Base-by-base conservation (phyloP, 2,329 filamentous ascomycete species). In the Phialophora macrospora region DNA sequence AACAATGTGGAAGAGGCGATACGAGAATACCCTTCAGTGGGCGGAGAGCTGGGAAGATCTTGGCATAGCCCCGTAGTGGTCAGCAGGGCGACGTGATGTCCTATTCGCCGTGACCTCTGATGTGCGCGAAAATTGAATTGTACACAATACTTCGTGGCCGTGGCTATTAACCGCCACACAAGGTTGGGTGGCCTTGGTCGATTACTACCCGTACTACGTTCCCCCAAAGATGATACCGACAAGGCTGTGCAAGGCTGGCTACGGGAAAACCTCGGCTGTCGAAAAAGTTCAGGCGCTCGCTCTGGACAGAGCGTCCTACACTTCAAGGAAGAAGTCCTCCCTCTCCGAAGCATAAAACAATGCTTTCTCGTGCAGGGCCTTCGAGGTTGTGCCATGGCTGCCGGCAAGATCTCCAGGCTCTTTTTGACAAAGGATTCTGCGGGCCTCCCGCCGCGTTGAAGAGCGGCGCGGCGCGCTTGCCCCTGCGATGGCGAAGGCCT, bases 361-460 rank as follows among this genome's bases (percentile, higher is more conserved):
- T 71, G 69, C 56, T 69, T 22, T 61, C 62, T 59, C 60, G 64
- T n/a, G 48, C 62, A 26, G 59, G 60, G 7, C 3, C 46, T 20
- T 56, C 59, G 30, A 49, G 64, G 1, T 54, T 72, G 38, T 78
- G 76, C 59, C 73, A 73, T 60, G 74, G 74, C 67, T 78, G 76
- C 65, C 74, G 75, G 57, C 69, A 72, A 20, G 75, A 76, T 49
- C 71, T 79, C 0, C 72, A 74, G 26, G 69, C 71, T 4, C 64
- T 78, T 0, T 76, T 77, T 51, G 73, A 77, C 63, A 65, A 74
- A 58, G 74, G 76, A 12, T 77, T 77, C 55, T 68, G 70, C 71
- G 20, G 72, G 24, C 51, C 60, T 60, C 41, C 59, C 64, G 56
- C 63, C 52, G 48, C 44, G 9, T 26, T 65, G 49, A 66, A 28